phyloP scores from a whole-genome alignment of 768 basidiomycete species.

The Pleurotus sapidus region DNA sequence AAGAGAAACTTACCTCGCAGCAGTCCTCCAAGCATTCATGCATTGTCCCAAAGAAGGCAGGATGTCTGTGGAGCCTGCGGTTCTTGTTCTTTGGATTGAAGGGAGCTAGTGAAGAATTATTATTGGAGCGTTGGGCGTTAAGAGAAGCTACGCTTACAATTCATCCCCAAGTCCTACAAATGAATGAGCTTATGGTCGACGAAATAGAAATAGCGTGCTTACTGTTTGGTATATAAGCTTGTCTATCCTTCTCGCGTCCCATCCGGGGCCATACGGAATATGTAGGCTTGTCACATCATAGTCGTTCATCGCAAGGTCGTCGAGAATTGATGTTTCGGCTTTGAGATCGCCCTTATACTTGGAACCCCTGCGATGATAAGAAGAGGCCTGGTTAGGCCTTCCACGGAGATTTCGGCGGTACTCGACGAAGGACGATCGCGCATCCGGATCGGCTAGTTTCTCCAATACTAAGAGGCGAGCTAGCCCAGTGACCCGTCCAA shows the following conservation, averaged over 20 bases:
- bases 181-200: background rate
- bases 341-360: slow-evolving; percentile 58
- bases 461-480: slow-evolving; percentile 63
- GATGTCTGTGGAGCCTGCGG: slow-evolving; percentile 57
- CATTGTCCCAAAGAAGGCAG: slow-evolving; percentile 60
- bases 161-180: slow-evolving; percentile 53
- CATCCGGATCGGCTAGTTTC: slow-evolving; percentile 42
- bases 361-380: slow-evolving; percentile 29
- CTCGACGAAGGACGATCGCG: slow-evolving; percentile 44
- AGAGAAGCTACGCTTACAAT: slow-evolving; percentile 32
- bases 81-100: slow-evolving; percentile 65
- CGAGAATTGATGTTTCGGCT: slow-evolving; percentile 28
- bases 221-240: slow-evolving; percentile 58
- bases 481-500: slow-evolving; percentile 53
- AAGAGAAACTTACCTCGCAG: slow-evolving; percentile 41
- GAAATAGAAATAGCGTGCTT: slow-evolving; percentile 9
- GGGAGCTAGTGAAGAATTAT: slow-evolving; percentile 33
- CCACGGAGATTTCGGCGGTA: slow-evolving; percentile 48
- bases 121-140: background rate
- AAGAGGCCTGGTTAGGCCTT: slow-evolving; percentile 32
- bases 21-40: slow-evolving; percentile 58
- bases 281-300: slow-evolving; percentile 55
- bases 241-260: slow-evolving; percentile 54
- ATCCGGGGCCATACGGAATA: slow-evolving; percentile 61
- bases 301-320: slow-evolving; percentile 51